Conservation (phyloP, 257 asterid genomes). For the Plectranthus barbatus region DNA sequence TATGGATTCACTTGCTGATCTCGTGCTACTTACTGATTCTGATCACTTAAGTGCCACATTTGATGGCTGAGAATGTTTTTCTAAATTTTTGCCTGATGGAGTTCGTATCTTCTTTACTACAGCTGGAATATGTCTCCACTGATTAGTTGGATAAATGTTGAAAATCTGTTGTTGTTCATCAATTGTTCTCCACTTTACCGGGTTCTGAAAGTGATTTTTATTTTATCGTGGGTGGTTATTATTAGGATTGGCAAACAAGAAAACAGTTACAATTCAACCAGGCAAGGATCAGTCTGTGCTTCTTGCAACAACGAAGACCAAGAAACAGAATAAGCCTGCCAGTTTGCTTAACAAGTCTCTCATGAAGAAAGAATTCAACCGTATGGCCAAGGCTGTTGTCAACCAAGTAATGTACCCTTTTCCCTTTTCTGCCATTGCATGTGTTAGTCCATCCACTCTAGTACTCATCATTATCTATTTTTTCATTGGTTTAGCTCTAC, state of each 20-base stretch:
- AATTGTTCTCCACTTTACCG: not conserved
- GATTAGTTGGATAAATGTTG: not conserved
- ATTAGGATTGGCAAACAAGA: conserved; percentile 92
- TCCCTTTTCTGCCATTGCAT: not conserved
- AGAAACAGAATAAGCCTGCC: conserved; percentile 81
- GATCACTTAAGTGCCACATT: not conserved
- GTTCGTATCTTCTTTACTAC: not conserved
- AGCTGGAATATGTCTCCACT: not conserved
- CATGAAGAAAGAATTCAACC: conserved; percentile 84
- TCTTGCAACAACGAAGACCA: conserved; percentile 80
- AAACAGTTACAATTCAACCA: conserved; percentile 75
- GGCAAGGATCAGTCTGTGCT: conserved; percentile 74
- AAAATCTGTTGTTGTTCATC: not conserved
- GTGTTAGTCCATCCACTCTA: not conserved
- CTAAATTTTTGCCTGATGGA: not conserved
- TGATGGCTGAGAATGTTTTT: not conserved
- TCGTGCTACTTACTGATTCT: not conserved
- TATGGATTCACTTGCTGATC: no score
- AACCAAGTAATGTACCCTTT: conserved; percentile 50
- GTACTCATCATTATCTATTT: no score
- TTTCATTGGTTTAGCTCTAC: no score
- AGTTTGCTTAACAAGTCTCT: conserved; percentile 62
- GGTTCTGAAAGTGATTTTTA: not conserved
- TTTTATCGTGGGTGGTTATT: not conserved
- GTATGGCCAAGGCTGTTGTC: conserved; percentile 91